Conservation (phyloP, 116 monocot species). For the Zostera marina region DNA sequence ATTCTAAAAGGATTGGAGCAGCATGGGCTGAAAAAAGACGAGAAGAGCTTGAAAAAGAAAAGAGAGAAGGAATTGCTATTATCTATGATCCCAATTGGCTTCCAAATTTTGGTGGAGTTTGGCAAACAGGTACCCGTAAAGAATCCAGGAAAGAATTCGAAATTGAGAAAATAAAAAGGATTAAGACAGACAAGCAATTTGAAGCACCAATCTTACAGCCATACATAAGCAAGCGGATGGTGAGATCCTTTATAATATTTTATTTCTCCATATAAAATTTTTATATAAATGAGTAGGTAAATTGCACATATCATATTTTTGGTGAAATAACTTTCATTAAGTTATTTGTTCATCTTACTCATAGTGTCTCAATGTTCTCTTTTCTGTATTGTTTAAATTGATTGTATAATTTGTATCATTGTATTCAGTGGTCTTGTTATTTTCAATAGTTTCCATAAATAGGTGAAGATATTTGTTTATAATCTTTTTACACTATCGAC, state of each 20-base stretch:
- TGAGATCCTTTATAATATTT: background rate
- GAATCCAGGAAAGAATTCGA: slow-evolving; percentile 89
- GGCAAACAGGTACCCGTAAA: slow-evolving; percentile 88
- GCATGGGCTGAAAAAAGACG: slow-evolving; percentile 95
- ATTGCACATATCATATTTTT: background rate
- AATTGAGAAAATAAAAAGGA: slow-evolving; percentile 30
- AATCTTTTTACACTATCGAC: no score
- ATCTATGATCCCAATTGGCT: slow-evolving; percentile 68
- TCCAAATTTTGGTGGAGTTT: slow-evolving; percentile 96
- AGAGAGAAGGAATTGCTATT: slow-evolving; percentile 36
- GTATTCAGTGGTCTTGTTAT: background rate
- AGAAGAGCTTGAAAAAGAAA: slow-evolving; percentile 74
- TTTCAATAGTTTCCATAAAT: no score
- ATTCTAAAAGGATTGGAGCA: slow-evolving; percentile 92
- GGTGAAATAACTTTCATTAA: background rate
- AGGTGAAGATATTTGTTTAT: no score
- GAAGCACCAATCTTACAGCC: slow-evolving; percentile 46
- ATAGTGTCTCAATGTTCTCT: background rate
- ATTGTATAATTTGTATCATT: background rate
- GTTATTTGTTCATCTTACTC: background rate
- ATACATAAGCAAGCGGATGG: slow-evolving; percentile 78
- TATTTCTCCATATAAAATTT: background rate
- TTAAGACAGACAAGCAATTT: slow-evolving; percentile 14
- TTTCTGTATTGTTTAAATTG: background rate
- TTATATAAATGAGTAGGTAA: background rate